phyloP scores from a whole-genome alignment of 306 rosid species.

The Quercus glauca region DNA sequence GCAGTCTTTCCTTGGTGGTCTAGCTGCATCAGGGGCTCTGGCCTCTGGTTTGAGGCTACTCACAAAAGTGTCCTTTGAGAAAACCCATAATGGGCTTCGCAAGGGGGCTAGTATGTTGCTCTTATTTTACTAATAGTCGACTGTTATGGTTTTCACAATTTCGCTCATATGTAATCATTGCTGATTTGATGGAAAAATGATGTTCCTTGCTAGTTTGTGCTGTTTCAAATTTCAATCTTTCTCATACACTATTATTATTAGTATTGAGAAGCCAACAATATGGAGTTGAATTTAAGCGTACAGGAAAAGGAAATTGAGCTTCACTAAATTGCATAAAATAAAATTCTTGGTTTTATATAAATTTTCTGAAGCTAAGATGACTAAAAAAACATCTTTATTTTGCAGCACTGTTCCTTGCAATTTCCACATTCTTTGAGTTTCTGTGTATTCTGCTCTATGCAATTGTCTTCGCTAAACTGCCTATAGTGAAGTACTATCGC shows the following conservation, averaged over 20 bases:
- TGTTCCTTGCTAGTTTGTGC: not conserved
- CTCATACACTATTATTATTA: not conserved
- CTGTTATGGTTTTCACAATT: not conserved
- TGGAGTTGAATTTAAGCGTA: not conserved
- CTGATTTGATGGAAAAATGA: not conserved
- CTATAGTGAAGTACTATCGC: constrained; percentile 76
- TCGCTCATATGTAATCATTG: not conserved
- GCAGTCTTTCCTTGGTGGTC: constrained; percentile 85
- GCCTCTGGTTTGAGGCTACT: constrained; percentile 58
- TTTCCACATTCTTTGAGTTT: constrained; percentile 54
- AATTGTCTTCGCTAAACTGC: constrained; percentile 59
- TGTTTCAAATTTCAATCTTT: not conserved
- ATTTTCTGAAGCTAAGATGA: not conserved
- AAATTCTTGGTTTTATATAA: too few species aligned
- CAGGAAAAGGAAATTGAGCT: too few species aligned
- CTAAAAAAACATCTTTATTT: constrained; percentile 11
- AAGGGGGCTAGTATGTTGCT: constrained; percentile 75
- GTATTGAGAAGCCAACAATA: not conserved
- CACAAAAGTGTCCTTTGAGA: constrained; percentile 67
- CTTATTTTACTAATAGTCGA: not conserved
- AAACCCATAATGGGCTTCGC: constrained; percentile 66
- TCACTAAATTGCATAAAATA: too few species aligned
- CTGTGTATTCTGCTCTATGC: constrained; percentile 70
- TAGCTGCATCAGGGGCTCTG: constrained; percentile 80
- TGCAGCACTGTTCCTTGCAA: constrained; percentile 65